Percentiles rank a stretch among this genome's conserved stretches.
phyloP scores from a whole-genome alignment of 163 green algal genomes.

The Scenedesmus sp. region DNA sequence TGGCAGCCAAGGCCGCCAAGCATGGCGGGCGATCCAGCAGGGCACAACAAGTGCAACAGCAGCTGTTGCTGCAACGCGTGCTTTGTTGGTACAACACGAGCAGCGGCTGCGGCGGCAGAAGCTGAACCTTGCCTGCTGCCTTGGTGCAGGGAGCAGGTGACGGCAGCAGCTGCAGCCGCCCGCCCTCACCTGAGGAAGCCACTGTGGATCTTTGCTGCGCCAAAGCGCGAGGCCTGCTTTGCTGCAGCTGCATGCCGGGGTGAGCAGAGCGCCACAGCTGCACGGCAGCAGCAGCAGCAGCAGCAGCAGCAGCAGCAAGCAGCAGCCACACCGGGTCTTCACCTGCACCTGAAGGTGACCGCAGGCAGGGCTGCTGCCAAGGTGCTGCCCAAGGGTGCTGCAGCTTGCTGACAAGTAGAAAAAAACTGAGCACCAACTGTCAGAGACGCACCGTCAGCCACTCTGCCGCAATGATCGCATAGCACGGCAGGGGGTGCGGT shows the following conservation, averaged over 20 bases:
- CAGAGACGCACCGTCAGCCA: background rate
- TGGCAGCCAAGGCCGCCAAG: background rate
- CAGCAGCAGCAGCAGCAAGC: background rate
- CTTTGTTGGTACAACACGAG: background rate
- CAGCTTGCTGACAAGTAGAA: background rate
- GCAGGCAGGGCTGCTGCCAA: background rate
- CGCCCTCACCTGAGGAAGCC: slow-evolving; percentile 26
- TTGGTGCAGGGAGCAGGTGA: too few species aligned
- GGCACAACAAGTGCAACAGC: background rate
- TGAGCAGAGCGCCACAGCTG: slow-evolving; percentile 43
- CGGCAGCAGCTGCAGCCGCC: too few species aligned
- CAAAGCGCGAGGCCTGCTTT: slow-evolving; percentile 9
- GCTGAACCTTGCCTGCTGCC: too few species aligned
- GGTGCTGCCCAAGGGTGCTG: background rate
- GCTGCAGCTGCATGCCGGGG: slow-evolving; percentile 14
- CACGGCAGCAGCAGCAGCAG: background rate
- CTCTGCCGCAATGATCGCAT: background rate
- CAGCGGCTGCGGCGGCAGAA: too few species aligned
- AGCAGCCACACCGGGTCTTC: background rate
- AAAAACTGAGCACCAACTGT: background rate
- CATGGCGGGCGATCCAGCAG: too few species aligned
- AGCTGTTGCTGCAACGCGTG: background rate
- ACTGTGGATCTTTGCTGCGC: slow-evolving; percentile 11
- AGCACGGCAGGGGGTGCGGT: background rate
- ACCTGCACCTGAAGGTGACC: background rate